Conservation (phyloP, 2,329 filamentous ascomycete genomes). For the Cercospora brassicicola region DNA sequence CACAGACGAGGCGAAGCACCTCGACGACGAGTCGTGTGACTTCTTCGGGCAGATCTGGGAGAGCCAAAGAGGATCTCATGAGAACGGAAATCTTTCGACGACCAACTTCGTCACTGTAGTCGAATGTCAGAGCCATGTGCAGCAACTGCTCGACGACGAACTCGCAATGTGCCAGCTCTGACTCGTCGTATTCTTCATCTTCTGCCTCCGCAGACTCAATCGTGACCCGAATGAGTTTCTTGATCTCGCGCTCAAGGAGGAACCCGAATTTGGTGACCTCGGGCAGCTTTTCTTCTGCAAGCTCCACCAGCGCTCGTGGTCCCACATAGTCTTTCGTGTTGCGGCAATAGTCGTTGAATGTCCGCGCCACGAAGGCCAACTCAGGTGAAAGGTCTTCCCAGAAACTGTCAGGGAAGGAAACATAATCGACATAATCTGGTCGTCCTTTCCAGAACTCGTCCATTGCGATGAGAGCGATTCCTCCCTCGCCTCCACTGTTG, state of each 20-base stretch:
- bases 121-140: constrained; percentile 84
- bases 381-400: constrained; percentile 83
- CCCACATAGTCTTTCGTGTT: constrained; percentile 59
- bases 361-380: constrained; percentile 84
- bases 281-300: constrained; percentile 90
- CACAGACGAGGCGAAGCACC: constrained; percentile 78
- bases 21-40: constrained; percentile 85
- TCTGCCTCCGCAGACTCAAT: constrained; percentile 53
- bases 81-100: constrained; percentile 93
- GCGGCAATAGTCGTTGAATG: constrained; percentile 91
- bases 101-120: constrained; percentile 97
- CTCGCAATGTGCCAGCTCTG: constrained; percentile 84
- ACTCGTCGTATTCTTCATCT: constrained; percentile 61
- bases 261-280: constrained; percentile 90
- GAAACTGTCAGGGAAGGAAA: constrained; percentile 68
- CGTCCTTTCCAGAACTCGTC: constrained; percentile 92
- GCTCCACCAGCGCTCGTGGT: constrained; percentile 69
- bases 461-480: constrained; percentile 92
- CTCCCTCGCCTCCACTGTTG: constrained; percentile 84
- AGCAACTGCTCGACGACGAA: constrained; percentile 95
- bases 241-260: constrained; percentile 78
- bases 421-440: constrained; percentile 73
- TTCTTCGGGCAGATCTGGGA: constrained; percentile 86
- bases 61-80: constrained; percentile 79
- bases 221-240: constrained; percentile 65